phyloP scores from a whole-genome alignment of 192 early-diverging fungal genomes.

The Podila minutissima region DNA sequence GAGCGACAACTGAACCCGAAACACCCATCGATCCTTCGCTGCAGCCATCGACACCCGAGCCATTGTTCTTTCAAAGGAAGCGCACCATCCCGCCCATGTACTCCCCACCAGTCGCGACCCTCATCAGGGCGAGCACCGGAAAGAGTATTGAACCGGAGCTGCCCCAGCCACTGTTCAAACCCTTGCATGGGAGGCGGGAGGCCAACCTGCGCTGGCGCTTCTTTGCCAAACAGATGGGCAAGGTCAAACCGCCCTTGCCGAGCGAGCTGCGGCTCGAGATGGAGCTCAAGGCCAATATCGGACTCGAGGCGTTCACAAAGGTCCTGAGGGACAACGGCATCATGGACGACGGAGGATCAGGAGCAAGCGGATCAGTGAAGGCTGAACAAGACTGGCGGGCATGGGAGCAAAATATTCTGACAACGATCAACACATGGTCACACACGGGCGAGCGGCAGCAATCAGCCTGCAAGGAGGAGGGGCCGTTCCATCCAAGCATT shows the following conservation, averaged over 20 bases:
- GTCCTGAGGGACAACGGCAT: background rate
- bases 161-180: slow-evolving; percentile 39
- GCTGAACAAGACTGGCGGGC: slow-evolving; percentile 1
- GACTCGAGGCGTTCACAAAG: background rate
- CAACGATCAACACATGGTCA: slow-evolving; percentile 30
- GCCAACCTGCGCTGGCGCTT: slow-evolving; percentile 43
- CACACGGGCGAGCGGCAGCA: slow-evolving; percentile 14
- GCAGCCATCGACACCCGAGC: background rate
- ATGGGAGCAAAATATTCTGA: slow-evolving; percentile 18
- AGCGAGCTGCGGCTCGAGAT: slow-evolving; percentile 27
- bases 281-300: slow-evolving; percentile 32
- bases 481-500: slow-evolving; percentile 27
- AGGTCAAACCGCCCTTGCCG: slow-evolving; percentile 20
- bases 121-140: slow-evolving; percentile 9
- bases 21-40: background rate
- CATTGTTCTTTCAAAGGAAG: slow-evolving; percentile 16
- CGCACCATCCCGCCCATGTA: slow-evolving; percentile 38
- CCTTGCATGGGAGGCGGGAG: slow-evolving; percentile 35
- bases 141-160: slow-evolving; percentile 24
- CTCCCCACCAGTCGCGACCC: background rate
- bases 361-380: background rate
- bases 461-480: slow-evolving; percentile 8
- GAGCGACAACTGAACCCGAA: background rate
- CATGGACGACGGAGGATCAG: background rate
- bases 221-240: slow-evolving; percentile 25